Base-by-base conservation (phyloP, 176 grass and related monocot genomes). In the Poa pratensis region DNA sequence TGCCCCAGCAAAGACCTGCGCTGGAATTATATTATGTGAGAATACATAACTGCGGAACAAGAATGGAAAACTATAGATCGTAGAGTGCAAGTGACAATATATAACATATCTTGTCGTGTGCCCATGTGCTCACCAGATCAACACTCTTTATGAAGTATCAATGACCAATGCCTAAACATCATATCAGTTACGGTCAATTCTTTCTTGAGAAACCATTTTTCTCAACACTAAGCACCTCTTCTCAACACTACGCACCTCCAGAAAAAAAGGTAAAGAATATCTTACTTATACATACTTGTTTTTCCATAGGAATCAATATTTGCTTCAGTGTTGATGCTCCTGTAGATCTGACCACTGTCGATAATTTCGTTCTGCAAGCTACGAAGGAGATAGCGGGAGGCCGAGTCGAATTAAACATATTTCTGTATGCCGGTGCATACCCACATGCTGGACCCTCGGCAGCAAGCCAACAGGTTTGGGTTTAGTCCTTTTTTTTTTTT, bases 1-100 rank as follows among this genome's bases (percentile, higher is more conserved):
- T 90, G 27, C 87, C 88, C 75, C 85, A 93, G 57, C 69, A 85
- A 78, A 83, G 81, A 62, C 78, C 91, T 68, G 66, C 74, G 53
- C 77, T 90, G 85, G 87, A 84, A 89, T 34, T 79, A 43, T 50
- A 83, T 13, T 23, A 16, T 19, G 27, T 88, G 61, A 11, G 9
- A 42, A 69, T 69, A n/a, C 10, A 43, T 12, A 43, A 43, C 20
- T 14, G 12, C 3, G 20, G 23, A 83, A 50, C 27, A 73, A 63
- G 19, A 80, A 63, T 70, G 5, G 20, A 63, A 42, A 78, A 32
- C 80, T 5, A 62, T 14, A 63, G 42, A 66, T 45, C 54, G 54
- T 1, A 61, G 13, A 6, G 4, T 32, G 5, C 64, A 48, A 23
- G 19, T 16, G 37, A 23, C 39, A 63, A 63, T 73, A 61, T 42